Evolutionary conservation across 1,284 basidiomycete genomes (phyloP), one percentile per base, ranked within the genome.

Genomic region (Sanghuangporus baumii): DNA sequence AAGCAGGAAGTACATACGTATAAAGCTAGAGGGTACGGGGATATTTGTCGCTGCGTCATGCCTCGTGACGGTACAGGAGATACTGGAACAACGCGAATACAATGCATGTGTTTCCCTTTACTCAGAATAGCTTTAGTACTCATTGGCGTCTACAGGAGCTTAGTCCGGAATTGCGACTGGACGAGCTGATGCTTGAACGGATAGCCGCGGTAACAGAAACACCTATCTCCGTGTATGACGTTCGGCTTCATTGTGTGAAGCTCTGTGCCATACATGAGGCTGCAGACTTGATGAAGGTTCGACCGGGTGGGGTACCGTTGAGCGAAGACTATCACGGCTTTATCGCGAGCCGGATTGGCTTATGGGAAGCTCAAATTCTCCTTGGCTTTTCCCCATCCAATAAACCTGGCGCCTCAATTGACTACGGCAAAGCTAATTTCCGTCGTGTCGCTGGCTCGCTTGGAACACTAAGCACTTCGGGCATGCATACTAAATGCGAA

Each of bases 111-210:
- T n/a, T 26, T 18, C n/a, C 16, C 3, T 16, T 36, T 26, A 11
- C 20, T 9, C 16, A 41, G 43, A 11, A 40, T 41, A 26, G 12
- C 14, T 36, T 36, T 57, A 3, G 6, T n/a, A 46, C 47, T 47
- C 36, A 46, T 20, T 57, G 12, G 9, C 26, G 26, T 9, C n/a
- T 55, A n/a, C 34, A 64, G 63, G 38, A 40, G 12, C 20, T n/a
- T 18, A 60, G 57, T 20, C 57, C 57, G 18, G 63, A 65, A 62
- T 31, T 61, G 11, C 59, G 56, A 34, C 43, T 65, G 18, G 63
- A 65, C 31, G 47, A 18, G 9, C 55, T 65, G 1, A 58, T 61
- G 31, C 50, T 65, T 18, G 38, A 65, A 6, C 57, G 58, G 48
- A 51, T 59, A 37, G 11, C 55, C 11, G 18, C 47, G 6, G 23